Percentiles rank a stretch among this genome's conserved stretches.
phyloP scores from a whole-genome alignment of 768 basidiomycete species.

The Leccinum arenicola region DNA sequence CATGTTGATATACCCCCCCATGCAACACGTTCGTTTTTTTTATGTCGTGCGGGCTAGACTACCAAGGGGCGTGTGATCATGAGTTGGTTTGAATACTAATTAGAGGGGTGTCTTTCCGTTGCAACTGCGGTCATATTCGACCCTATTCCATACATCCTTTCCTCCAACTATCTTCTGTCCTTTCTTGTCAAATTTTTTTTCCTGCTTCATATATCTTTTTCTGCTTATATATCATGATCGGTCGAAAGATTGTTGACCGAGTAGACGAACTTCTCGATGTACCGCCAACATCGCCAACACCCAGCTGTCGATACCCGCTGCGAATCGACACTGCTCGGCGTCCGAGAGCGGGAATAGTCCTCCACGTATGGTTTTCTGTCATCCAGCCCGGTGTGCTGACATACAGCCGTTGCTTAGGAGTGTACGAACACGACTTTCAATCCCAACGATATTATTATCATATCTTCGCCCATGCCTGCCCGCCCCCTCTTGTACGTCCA shows the following conservation, averaged over 20 bases:
- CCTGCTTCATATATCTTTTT: slow-evolving; percentile 7
- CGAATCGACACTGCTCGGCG: slow-evolving; percentile 16
- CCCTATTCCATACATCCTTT: not conserved
- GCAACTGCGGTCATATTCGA: not conserved
- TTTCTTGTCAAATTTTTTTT: slow-evolving; percentile 13
- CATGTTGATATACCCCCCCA: slow-evolving; percentile 7
- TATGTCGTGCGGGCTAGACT: not conserved
- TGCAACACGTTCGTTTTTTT: slow-evolving; percentile 7
- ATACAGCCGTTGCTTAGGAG: slow-evolving; percentile 15
- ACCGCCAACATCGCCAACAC: slow-evolving; percentile 1
- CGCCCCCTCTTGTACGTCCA: slow-evolving; percentile 19
- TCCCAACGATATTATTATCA: not conserved
- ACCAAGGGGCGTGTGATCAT: not conserved
- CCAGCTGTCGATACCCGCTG: slow-evolving; percentile 2
- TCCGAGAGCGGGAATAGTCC: slow-evolving; percentile 1
- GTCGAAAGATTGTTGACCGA: slow-evolving; percentile 25
- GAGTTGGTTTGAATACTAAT: not conserved
- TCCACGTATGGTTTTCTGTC: slow-evolving; percentile 12
- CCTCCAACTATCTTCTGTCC: slow-evolving; percentile 17
- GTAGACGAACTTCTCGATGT: slow-evolving; percentile 23
- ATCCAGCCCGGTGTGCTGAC: not conserved
- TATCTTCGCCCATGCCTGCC: slow-evolving; percentile 3
- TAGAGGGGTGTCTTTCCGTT: not conserved
- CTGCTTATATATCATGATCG: slow-evolving; percentile 22
- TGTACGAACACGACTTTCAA: slow-evolving; percentile 17